A percentile compares a stretch with the other conserved stretches of the same genome.
These are phyloP conservation scores for Leccinum truebloodii DNA, from an alignment of 768 basidiomycete genomes.

Conservation along the genomic window DNA sequence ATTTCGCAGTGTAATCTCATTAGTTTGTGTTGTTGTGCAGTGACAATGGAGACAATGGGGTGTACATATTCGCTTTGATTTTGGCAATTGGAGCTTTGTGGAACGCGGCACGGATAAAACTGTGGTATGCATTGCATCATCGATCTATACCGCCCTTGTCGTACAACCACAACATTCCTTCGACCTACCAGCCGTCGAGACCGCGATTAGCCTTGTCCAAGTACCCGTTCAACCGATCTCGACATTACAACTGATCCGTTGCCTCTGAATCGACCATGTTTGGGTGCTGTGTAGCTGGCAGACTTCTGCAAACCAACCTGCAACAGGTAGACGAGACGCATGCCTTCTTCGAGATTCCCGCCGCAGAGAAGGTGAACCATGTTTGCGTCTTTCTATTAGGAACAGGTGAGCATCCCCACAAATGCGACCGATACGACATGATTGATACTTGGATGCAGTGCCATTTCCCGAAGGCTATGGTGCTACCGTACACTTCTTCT, in stretches of 20 bases:
- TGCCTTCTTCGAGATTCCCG: constrained; percentile 72
- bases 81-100: constrained; percentile 6
- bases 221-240: not conserved
- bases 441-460: constrained; percentile 39
- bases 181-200: not conserved
- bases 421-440: not conserved
- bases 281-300: constrained; percentile 77
- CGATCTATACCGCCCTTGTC: constrained; percentile 15
- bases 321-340: constrained; percentile 84
- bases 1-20: constrained; percentile 8
- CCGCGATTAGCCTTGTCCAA: not conserved
- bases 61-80: not conserved
- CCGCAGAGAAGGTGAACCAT: constrained; percentile 78
- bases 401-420: constrained; percentile 50
- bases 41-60: not conserved
- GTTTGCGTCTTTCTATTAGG: constrained; percentile 83
- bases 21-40: not conserved
- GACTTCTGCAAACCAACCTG: constrained; percentile 76
- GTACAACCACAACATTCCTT: constrained; percentile 9
- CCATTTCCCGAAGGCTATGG: constrained; percentile 85
- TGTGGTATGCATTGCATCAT: constrained; percentile 7
- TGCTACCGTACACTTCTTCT: constrained; percentile 81
- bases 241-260: constrained; percentile 1
- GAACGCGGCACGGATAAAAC: constrained; percentile 4
- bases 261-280: constrained; percentile 50